These are phyloP conservation scores for Saccharomycodes ludwigii DNA, from an alignment of 805 yeast genomes.

Conservation along the genomic window DNA sequence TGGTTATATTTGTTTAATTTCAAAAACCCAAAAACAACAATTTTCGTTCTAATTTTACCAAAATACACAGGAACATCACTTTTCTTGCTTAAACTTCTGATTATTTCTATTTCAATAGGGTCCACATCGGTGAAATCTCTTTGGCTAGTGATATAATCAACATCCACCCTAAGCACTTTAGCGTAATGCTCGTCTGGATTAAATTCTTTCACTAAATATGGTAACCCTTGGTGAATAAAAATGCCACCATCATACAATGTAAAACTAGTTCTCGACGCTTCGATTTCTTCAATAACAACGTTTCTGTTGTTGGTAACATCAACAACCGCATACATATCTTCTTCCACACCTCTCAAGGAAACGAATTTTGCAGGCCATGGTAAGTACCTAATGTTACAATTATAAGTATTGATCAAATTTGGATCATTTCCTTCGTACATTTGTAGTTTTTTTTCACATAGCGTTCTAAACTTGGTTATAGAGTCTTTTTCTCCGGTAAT, in stretches of 20 bases:
- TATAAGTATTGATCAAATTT: constrained; percentile 23
- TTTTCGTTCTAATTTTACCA: constrained; percentile 64
- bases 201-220: constrained; percentile 77
- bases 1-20: constrained; percentile 65
- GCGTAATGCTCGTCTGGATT: constrained; percentile 72
- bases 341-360: constrained; percentile 73
- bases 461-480: constrained; percentile 17
- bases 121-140: constrained; percentile 91
- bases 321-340: constrained; percentile 75
- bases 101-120: constrained; percentile 58
- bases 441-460: constrained; percentile 24
- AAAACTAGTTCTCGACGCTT: constrained; percentile 78
- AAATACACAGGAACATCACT: constrained; percentile 53
- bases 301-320: constrained; percentile 73
- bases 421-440: too few relatives aligned
- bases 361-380: constrained; percentile 78
- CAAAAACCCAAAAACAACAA: constrained; percentile 83
- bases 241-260: constrained; percentile 90
- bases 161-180: constrained; percentile 75
- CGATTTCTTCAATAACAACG: constrained; percentile 76
- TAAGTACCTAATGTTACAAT: constrained; percentile 43
- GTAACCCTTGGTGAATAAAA: constrained; percentile 84
- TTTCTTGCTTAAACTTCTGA: constrained; percentile 36
- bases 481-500: constrained; percentile 11
- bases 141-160: constrained; percentile 88